phyloP scores from a whole-genome alignment of 148 eudicot species.

The Silene conica region DNA sequence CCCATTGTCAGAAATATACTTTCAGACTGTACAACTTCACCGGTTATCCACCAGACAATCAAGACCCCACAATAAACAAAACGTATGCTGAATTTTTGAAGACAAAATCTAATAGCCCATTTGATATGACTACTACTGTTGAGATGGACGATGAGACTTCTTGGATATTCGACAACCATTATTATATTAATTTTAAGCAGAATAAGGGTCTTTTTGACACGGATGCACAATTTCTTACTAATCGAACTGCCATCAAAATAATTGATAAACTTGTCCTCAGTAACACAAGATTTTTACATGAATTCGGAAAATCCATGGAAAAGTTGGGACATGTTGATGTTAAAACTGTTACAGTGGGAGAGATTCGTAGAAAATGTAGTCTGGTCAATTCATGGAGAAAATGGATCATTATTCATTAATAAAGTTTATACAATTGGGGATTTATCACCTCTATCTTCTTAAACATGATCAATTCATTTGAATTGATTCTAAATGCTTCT shows the following conservation, averaged over 20 bases:
- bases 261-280: not conserved
- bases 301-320: not conserved
- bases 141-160: not conserved
- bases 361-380: conserved; percentile 2
- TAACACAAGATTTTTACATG: not conserved
- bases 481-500: no score
- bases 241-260: not conserved
- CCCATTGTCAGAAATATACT: not conserved
- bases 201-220: not conserved
- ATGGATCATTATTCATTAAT: no score
- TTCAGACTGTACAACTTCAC: not conserved
- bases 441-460: no score
- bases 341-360: not conserved
- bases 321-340: not conserved
- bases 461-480: no score
- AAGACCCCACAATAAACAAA: not conserved
- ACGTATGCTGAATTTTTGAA: not conserved
- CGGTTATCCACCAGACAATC: not conserved
- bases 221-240: not conserved
- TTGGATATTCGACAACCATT: not conserved
- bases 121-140: not conserved
- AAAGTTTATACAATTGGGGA: no score
- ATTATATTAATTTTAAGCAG: not conserved
- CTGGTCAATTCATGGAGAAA: not conserved
- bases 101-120: not conserved